Conservation (phyloP, 139 green algal species). For the Tetradesmus lagerheimii region DNA sequence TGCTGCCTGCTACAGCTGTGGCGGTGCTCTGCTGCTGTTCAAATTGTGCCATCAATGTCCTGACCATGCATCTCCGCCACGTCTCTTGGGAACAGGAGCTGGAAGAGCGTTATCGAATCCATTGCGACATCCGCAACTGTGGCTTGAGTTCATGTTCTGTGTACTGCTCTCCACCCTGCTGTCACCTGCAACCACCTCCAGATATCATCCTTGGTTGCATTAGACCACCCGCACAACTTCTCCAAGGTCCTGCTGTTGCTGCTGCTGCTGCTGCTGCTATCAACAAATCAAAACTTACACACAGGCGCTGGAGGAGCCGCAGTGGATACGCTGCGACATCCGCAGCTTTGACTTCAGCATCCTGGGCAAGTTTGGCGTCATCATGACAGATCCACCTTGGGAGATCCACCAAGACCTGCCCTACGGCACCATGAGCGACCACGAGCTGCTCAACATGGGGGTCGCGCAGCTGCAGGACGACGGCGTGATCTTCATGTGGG, state of each 20-base stretch:
- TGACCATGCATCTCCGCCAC: no score
- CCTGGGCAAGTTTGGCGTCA: slow-evolving; percentile 88
- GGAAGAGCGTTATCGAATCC: no score
- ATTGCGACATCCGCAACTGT: no score
- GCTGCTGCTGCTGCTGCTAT: not conserved
- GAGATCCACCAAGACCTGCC: slow-evolving; percentile 91
- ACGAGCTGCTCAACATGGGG: slow-evolving; percentile 85
- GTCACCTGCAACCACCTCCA: no score
- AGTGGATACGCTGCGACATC: slow-evolving; percentile 91
- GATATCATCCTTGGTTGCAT: no score
- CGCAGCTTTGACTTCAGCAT: slow-evolving; percentile 84
- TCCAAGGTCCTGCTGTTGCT: not conserved
- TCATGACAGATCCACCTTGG: slow-evolving; percentile 93
- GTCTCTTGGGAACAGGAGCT: no score
- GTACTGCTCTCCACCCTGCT: no score
- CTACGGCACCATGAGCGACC: slow-evolving; percentile 90
- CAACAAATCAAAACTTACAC: not conserved
- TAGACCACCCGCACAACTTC: no score
- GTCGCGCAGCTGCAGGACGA: slow-evolving; percentile 82
- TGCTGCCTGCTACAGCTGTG: no score
- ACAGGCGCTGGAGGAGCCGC: slow-evolving; percentile 72
- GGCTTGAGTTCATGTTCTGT: no score
- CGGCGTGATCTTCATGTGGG: slow-evolving; percentile 92
- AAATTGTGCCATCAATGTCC: no score
- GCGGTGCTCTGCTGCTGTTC: not conserved